Base-by-base conservation (phyloP, 768 basidiomycete genomes). In the Trametes meyenii region DNA sequence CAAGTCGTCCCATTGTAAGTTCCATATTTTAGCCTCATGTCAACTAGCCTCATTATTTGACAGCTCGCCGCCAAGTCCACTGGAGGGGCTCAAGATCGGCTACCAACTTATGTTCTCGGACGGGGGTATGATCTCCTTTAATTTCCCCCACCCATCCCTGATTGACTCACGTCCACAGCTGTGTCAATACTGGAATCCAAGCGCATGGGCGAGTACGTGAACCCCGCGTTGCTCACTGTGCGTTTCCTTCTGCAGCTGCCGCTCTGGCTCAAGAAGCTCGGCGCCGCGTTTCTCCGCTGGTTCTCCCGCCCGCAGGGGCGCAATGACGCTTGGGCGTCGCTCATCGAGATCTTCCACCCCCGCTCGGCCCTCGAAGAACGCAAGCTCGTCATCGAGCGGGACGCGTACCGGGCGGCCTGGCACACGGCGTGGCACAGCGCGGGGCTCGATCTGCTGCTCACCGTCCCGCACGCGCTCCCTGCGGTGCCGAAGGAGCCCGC, bases 1-100 rank as follows among this genome's bases (percentile, higher is more conserved):
- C 73, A 79, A 36, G 70, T 81, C 29, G 67, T 79, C 1, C 64
- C 76, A 7, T 78, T 80, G 78, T 78, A 58, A 59, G 62, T 33
- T 29, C 14, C 17, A 7, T 53, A 29, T 16, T 36, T 24, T 14
- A 7, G 16, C 5, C 14, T 24, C 46, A 11, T 48, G 8, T 12
- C 19, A 42, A 44, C 8, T 33, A 10, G 21, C 39, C 33, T 49
- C 43, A 49, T 23, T 26, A 17, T 17, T 13, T n/a, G 29, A 13
- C 51, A 54, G 13, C 16, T 50, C 65, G 62, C 75, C 69, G 3
- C 65, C 62, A 53, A 51, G 67, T 56, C 21, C 72, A 56, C 51
- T 77, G 62, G 66, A 72, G 65, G 52, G 58, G 58, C 45, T 70
- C 48, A 59, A 72, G 69, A 63, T 75, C 66, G 61, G 68, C 61